phyloP scores from a whole-genome alignment of 345 rosid species.

The Eutrema heterophyllum region DNA sequence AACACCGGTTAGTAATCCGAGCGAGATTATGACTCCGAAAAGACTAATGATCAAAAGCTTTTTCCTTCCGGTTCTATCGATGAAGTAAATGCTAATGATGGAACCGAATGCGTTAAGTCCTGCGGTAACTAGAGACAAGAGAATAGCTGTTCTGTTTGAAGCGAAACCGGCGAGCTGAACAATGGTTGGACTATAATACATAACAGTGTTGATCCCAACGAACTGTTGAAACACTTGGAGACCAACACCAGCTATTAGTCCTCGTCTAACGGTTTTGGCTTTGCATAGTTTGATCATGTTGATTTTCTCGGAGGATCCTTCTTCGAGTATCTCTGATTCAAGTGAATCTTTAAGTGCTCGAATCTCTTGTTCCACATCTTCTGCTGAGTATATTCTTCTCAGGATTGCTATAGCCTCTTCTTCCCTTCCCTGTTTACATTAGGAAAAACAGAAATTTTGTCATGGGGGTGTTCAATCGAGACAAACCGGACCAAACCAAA shows the following conservation, averaged over 20 bases:
- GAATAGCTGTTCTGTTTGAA: conserved; percentile 75
- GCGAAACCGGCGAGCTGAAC: conserved; percentile 82
- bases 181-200: conserved; percentile 90
- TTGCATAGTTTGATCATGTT: conserved; percentile 47
- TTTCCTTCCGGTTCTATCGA: conserved; percentile 79
- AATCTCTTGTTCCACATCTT: conserved; percentile 64
- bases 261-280: conserved; percentile 69
- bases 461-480: neutral
- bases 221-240: conserved; percentile 86
- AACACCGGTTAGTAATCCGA: conserved; percentile 57
- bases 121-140: conserved; percentile 63
- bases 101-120: conserved; percentile 76
- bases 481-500: neutral
- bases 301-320: conserved; percentile 51
- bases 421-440: conserved; percentile 55
- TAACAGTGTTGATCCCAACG: conserved; percentile 87
- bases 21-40: conserved; percentile 53
- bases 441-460: neutral
- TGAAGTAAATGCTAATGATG: conserved; percentile 60
- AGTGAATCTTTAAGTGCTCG: conserved; percentile 60
- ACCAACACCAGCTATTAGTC: conserved; percentile 78
- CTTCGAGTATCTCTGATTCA: conserved; percentile 51
- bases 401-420: conserved; percentile 65
- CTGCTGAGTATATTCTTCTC: conserved; percentile 48
- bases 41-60: conserved; percentile 65